phyloP scores from a whole-genome alignment of 2,329 filamentous ascomycete genomes.

The Orbilia oligospora region DNA sequence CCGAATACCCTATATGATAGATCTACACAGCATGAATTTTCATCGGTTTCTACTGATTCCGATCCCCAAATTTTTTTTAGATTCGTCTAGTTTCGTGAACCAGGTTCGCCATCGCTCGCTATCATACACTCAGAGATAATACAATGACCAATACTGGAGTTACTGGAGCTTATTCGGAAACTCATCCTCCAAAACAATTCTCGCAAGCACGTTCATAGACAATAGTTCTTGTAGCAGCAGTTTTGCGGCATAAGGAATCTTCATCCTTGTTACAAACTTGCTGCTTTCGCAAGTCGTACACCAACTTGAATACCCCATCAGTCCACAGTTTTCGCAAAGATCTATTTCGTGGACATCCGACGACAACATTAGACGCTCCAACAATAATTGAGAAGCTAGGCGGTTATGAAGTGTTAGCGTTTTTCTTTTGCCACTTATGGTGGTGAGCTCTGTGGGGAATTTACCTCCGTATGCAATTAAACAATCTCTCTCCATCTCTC shows the following conservation, averaged over 20 bases:
- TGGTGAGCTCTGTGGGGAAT: background rate
- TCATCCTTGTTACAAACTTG: slow-evolving; percentile 88
- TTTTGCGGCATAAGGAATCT: slow-evolving; percentile 97
- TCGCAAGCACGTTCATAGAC: slow-evolving; percentile 98
- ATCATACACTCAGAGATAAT: slow-evolving; percentile 3
- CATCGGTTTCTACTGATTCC: background rate
- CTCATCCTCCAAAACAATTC: slow-evolving; percentile 91
- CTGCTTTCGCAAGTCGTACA: slow-evolving; percentile 93
- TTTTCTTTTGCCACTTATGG: background rate
- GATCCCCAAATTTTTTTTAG: background rate
- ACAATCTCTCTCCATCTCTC: slow-evolving; percentile 99
- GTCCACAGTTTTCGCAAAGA: slow-evolving; percentile 91
- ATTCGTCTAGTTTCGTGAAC: background rate
- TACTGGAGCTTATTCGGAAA: slow-evolving; percentile 70
- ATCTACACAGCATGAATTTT: background rate
- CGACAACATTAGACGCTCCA: slow-evolving; percentile 94
- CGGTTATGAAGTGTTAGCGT: slow-evolving; percentile 9
- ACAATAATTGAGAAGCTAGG: slow-evolving; percentile 83
- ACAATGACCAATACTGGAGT: background rate
- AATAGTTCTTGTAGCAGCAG: slow-evolving; percentile 94
- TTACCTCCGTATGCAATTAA: slow-evolving; percentile 86
- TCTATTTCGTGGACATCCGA: slow-evolving; percentile 93
- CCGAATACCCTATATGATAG: background rate
- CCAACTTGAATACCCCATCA: slow-evolving; percentile 96
- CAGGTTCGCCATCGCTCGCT: background rate